Conservation (phyloP, 2,329 filamentous ascomycete genomes). For the Aspergillus unguis region DNA sequence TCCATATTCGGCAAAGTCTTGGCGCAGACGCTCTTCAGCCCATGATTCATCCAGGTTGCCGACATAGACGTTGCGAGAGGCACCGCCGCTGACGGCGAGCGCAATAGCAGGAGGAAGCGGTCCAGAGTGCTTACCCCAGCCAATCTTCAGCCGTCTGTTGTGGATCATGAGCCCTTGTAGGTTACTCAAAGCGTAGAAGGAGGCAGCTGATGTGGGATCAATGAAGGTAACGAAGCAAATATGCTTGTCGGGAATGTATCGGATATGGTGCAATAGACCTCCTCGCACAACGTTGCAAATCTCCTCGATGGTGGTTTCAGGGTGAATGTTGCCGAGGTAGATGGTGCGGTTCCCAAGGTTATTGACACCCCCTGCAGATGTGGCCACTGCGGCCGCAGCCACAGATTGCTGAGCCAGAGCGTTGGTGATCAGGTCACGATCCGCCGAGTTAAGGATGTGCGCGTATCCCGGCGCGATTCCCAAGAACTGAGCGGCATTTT, state of each 20-base stretch:
- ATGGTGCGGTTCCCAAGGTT: constrained; percentile 97
- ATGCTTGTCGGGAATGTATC: constrained; percentile 99
- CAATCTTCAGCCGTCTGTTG: constrained; percentile 95
- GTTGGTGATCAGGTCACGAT: constrained; percentile 94
- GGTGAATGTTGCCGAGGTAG: constrained; percentile 97
- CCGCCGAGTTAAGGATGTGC: constrained; percentile 91
- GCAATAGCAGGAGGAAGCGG: constrained; percentile 94
- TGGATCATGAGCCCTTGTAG: constrained; percentile 98
- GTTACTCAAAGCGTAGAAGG: constrained; percentile 97
- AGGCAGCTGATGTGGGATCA: constrained; percentile 93
- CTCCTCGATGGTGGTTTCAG: constrained; percentile 97
- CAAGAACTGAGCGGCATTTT: constrained; percentile 96
- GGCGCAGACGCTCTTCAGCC: constrained; percentile 91
- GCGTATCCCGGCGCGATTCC: constrained; percentile 96
- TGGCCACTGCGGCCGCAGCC: constrained; percentile 92
- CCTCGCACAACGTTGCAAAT: constrained; percentile 99
- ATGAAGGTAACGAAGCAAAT: constrained; percentile 99
- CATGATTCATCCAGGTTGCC: constrained; percentile 96
- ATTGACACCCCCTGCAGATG: constrained; percentile 92
- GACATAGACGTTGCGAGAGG: constrained; percentile 97
- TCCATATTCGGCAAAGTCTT: constrained; percentile 95
- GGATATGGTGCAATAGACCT: constrained; percentile 92
- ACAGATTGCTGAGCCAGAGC: constrained; percentile 96
- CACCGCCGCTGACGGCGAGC: constrained; percentile 90
- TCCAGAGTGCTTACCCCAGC: constrained; percentile 98